These are phyloP conservation scores for Casaregolazyma suthepensis DNA, from an alignment of 1,139 yeast genomes.

Conservation along the genomic window DNA sequence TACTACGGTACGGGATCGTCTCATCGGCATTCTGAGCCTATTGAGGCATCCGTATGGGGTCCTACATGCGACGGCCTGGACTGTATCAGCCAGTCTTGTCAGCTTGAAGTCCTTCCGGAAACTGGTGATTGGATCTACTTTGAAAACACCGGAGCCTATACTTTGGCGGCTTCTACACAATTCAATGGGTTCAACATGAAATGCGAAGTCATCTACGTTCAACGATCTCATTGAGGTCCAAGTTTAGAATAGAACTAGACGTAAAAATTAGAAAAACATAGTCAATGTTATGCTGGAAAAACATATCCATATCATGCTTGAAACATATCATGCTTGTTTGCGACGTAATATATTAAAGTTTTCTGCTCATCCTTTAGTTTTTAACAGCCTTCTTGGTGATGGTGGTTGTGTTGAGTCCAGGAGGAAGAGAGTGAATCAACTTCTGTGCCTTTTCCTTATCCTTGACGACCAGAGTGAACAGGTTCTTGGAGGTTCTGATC, in stretches of 20 bases:
- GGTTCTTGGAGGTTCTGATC: conserved; percentile 93
- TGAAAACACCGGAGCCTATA: conserved; percentile 86
- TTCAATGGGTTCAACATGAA: conserved; percentile 74
- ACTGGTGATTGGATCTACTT: conserved; percentile 95
- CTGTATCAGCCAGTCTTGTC: conserved; percentile 55
- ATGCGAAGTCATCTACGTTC: conserved; percentile 56
- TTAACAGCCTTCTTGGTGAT: conserved; percentile 6
- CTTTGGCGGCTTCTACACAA: conserved; percentile 80
- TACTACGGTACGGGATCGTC: conserved; percentile 38
- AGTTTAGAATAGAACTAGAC: neutral
- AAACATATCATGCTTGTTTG: neutral
- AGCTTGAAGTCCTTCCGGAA: conserved; percentile 52
- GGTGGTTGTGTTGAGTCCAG: conserved; percentile 69
- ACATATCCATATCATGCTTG: neutral
- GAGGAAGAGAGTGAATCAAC: conserved; percentile 97
- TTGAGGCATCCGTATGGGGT: conserved; percentile 77
- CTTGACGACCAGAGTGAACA: conserved; percentile 93
- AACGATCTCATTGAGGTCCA: neutral
- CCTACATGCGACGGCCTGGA: conserved; percentile 98
- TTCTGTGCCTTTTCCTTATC: conserved; percentile 98
- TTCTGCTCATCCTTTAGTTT: conserved; percentile 2
- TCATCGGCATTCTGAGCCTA: conserved; percentile 13
- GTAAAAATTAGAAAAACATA: neutral
- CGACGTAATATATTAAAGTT: conserved; percentile 1
- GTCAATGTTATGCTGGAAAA: neutral